phyloP scores from a whole-genome alignment of 495 filamentous ascomycete species.

The Hyaloscypha variabilis region DNA sequence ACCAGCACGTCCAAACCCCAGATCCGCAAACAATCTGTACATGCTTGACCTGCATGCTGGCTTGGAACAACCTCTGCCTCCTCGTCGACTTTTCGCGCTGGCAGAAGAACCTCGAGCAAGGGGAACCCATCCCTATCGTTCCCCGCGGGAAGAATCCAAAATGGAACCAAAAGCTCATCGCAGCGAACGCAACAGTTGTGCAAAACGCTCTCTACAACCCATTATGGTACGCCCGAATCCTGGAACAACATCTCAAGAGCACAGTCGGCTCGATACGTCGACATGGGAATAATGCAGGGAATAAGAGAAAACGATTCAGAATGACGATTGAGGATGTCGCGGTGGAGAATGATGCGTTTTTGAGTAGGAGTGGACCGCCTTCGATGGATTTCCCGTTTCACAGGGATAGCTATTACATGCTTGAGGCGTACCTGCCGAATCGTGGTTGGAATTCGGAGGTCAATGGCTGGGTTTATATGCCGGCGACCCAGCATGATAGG shows the following conservation, averaged over 20 bases:
- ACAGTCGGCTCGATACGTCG: conserved; percentile 51
- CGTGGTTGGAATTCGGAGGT: conserved; percentile 44
- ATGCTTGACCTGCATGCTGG: conserved; percentile 52
- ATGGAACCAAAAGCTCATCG: conserved; percentile 50
- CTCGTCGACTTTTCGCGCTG: conserved; percentile 57
- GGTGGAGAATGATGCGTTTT: conserved; percentile 48
- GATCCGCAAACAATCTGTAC: conserved; percentile 47
- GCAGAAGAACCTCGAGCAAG: conserved; percentile 50
- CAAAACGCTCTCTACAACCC: conserved; percentile 42
- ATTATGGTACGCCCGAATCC: conserved; percentile 50
- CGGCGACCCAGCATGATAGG: conserved; percentile 44
- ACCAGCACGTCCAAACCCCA: conserved; percentile 48
- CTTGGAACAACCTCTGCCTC: conserved; percentile 54
- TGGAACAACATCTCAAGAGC: conserved; percentile 53
- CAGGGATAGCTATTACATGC: conserved; percentile 57
- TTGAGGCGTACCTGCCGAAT: conserved; percentile 51
- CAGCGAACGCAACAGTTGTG: conserved; percentile 42
- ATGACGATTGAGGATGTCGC: conserved; percentile 48
- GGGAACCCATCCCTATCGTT: conserved; percentile 53
- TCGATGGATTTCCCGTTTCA: conserved; percentile 52
- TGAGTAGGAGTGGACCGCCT: conserved; percentile 46
- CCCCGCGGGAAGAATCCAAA: conserved; percentile 41
- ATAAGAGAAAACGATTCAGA: conserved; percentile 46
- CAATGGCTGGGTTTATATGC: conserved; percentile 46
- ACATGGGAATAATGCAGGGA: conserved; percentile 47